Evolutionary conservation across 371 early-diverging fungal species (phyloP).

Genomic region (Smittium mucronatum): DNA sequence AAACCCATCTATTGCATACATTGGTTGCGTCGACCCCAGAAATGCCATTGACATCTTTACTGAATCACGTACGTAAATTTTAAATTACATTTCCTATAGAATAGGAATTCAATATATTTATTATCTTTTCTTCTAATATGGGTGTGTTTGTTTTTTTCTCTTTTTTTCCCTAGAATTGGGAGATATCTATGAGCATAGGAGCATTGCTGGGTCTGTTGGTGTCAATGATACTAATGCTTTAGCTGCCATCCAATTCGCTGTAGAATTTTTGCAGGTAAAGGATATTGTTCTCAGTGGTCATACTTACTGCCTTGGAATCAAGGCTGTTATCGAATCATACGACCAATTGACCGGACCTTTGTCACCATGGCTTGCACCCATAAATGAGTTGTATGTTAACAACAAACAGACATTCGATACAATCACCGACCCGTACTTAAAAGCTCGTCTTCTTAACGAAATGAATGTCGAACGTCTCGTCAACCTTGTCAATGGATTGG

Average conservation of each 20-base stretch:
- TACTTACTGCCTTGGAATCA: conserved; percentile 78
- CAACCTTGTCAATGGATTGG: conserved; percentile 54
- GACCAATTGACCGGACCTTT: not conserved
- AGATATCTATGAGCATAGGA: conserved; percentile 87
- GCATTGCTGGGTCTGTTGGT: conserved; percentile 83
- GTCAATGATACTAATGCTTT: conserved; percentile 63
- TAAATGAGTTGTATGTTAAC: conserved; percentile 57
- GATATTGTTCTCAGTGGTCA: conserved; percentile 87
- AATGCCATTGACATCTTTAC: conserved; percentile 52
- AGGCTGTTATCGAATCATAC: conserved; percentile 54
- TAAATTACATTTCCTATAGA: too few relatives aligned
- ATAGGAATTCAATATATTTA: too few relatives aligned
- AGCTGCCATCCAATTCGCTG: conserved; percentile 84
- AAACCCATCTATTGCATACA: conserved; percentile 79
- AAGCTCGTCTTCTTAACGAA: conserved; percentile 43
- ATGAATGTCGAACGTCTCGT: conserved; percentile 68
- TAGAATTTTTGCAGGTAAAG: conserved; percentile 78
- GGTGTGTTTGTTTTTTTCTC: too few relatives aligned
- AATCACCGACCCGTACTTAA: conserved; percentile 25
- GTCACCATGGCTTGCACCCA: conserved; percentile 50
- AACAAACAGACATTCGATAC: conserved; percentile 39
- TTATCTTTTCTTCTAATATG: too few relatives aligned
- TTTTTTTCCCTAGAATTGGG: conserved; percentile 51
- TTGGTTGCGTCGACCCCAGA: conserved; percentile 88
- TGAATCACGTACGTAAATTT: too few relatives aligned